phyloP scores from a whole-genome alignment of 192 early-diverging fungal genomes.

The Umbelopsis sp. region DNA sequence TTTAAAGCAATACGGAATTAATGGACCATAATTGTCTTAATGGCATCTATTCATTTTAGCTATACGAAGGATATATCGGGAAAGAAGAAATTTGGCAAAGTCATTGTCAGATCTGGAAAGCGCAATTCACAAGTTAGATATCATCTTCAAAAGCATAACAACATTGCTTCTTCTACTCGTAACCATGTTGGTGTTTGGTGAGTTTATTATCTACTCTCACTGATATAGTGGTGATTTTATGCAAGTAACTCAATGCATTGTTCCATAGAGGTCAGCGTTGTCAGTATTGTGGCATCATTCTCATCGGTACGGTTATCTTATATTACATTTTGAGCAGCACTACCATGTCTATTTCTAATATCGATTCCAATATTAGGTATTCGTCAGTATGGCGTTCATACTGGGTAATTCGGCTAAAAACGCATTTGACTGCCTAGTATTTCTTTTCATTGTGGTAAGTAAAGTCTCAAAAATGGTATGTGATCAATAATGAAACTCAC shows the following conservation, averaged over 20 bases:
- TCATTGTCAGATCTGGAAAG: neutral
- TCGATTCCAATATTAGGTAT: neutral
- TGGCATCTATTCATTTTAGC: neutral
- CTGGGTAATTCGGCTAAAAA: constrained; percentile 13
- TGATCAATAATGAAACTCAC: neutral
- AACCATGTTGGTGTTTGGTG: constrained; percentile 6
- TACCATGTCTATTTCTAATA: neutral
- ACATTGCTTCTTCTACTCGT: neutral
- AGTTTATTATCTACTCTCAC: no score
- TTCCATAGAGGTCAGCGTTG: constrained; percentile 5
- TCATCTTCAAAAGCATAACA: constrained; percentile 4
- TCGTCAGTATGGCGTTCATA: constrained; percentile 14
- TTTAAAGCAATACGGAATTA: neutral
- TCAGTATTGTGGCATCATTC: neutral
- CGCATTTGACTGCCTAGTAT: neutral
- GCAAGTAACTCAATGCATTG: neutral
- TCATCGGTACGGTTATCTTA: neutral
- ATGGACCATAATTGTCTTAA: neutral
- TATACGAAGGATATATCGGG: neutral
- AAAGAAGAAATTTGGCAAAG: constrained; percentile 5
- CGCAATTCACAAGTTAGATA: neutral
- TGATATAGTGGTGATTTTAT: no score
- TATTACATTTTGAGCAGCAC: neutral
- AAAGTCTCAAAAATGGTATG: neutral
- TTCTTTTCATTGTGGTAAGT: constrained; percentile 11